These are phyloP conservation scores for Pseudogymnoascus sp. DNA, from an alignment of 2,329 filamentous ascomycete species.

Conservation along the genomic window DNA sequence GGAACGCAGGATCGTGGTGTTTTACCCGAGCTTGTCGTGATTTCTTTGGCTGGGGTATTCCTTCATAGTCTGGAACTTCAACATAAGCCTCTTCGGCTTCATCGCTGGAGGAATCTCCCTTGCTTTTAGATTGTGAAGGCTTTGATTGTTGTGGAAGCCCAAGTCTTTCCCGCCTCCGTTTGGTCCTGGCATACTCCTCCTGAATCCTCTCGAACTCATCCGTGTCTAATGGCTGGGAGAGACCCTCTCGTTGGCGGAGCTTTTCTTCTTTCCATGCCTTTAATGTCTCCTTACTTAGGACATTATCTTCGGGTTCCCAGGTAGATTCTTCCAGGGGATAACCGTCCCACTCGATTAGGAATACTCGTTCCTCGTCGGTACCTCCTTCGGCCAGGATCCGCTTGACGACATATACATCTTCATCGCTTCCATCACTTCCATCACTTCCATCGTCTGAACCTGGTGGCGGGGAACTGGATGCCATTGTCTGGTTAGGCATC, in stretches of 20 bases:
- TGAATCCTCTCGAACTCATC: slow-evolving; percentile 12
- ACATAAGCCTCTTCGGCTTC: slow-evolving; percentile 23
- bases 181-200: slow-evolving; percentile 15
- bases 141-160: not conserved
- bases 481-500: not conserved
- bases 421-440: not conserved
- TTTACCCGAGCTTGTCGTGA: not conserved
- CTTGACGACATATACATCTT: slow-evolving; percentile 36
- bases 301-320: slow-evolving; percentile 42
- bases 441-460: not conserved
- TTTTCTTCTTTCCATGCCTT: slow-evolving; percentile 27
- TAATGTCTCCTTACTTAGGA: slow-evolving; percentile 30
- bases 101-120: slow-evolving; percentile 20
- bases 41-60: slow-evolving; percentile 13
- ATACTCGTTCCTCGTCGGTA: slow-evolving; percentile 34
- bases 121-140: slow-evolving; percentile 14
- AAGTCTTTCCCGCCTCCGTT: not conserved
- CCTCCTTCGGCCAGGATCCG: slow-evolving; percentile 42
- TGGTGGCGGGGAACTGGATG: not conserved
- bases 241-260: slow-evolving; percentile 15
- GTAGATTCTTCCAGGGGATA: slow-evolving; percentile 51
- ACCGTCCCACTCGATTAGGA: slow-evolving; percentile 57
- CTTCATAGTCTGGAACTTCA: slow-evolving; percentile 13
- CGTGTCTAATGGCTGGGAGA: slow-evolving; percentile 20
- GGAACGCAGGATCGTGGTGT: not conserved